These are phyloP conservation scores for Macrocybe sp. DNA, from an alignment of 1,284 basidiomycete species.

Conservation along the genomic window DNA sequence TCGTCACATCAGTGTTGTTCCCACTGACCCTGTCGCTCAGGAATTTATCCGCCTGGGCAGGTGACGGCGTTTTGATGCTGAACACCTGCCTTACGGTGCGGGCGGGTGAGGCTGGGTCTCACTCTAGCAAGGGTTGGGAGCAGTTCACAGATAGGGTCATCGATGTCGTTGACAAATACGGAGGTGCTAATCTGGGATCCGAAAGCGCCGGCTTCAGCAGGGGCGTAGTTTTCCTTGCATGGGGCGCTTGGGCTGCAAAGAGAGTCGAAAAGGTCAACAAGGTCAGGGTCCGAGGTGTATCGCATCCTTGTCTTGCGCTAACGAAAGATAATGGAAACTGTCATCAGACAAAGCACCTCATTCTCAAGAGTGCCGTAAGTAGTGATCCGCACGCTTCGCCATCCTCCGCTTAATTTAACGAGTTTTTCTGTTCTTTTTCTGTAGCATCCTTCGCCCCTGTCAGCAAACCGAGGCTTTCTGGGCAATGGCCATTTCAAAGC, in stretches of 20 bases:
- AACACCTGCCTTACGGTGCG: constrained; percentile 90
- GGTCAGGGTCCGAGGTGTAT: constrained; percentile 35
- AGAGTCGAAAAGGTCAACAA: constrained; percentile 77
- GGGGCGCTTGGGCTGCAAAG: constrained; percentile 88
- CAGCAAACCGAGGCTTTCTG: constrained; percentile 81
- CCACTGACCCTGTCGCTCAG: constrained; percentile 34
- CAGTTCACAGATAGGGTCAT: constrained; percentile 72
- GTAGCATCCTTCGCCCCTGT: constrained; percentile 80
- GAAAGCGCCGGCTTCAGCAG: constrained; percentile 51
- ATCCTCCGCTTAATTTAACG: too few species aligned
- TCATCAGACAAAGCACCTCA: constrained; percentile 75
- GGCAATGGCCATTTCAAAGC: constrained; percentile 89
- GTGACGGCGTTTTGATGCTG: constrained; percentile 86
- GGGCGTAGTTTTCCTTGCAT: constrained; percentile 83
- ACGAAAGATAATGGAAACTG: too few species aligned
- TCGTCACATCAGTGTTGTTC: constrained; percentile 6
- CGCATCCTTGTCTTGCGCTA: not conserved
- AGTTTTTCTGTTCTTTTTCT: constrained; percentile 3
- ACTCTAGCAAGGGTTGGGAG: constrained; percentile 88
- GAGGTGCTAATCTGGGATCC: constrained; percentile 66
- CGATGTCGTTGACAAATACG: constrained; percentile 68
- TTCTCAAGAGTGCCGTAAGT: constrained; percentile 75
- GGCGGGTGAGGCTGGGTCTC: constrained; percentile 74
- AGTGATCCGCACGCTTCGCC: not conserved
- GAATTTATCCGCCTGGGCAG: constrained; percentile 81